Evolutionary conservation across 2,329 filamentous ascomycete species (phyloP).

Genomic region (Paecilomyces fulvus): DNA sequence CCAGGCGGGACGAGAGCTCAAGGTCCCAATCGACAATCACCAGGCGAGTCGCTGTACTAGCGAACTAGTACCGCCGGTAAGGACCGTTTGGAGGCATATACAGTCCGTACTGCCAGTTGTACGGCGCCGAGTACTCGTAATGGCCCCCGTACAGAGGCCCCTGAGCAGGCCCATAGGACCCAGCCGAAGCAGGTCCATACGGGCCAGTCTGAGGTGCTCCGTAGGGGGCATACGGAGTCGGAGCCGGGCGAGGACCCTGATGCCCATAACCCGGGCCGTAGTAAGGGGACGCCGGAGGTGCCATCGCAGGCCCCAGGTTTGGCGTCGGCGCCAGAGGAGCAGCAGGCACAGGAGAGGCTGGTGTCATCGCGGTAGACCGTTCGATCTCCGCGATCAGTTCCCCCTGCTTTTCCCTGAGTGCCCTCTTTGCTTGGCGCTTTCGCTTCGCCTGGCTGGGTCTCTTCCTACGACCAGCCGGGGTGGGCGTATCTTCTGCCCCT

Average conservation of each 20-base stretch:
- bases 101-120: slow-evolving; percentile 1
- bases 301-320: not conserved
- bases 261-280: not conserved
- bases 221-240: not conserved
- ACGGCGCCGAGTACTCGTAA: not conserved
- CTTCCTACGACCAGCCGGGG: not conserved
- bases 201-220: not conserved
- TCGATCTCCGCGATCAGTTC: slow-evolving; percentile 4
- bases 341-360: not conserved
- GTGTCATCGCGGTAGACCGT: not conserved
- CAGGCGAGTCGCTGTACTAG: not conserved
- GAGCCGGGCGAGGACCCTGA: not conserved
- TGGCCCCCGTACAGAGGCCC: not conserved
- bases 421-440: slow-evolving; percentile 2
- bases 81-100: slow-evolving; percentile 1
- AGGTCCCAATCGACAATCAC: not conserved
- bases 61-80: not conserved
- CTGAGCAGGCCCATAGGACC: not conserved
- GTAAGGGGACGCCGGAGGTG: not conserved
- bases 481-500: slow-evolving; percentile 5
- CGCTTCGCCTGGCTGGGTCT: slow-evolving; percentile 11
- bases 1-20: not conserved
- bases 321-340: not conserved
- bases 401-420: slow-evolving; percentile 4
- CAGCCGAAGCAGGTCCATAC: not conserved